These are phyloP conservation scores for Xenoacremonium recifei DNA, from an alignment of 2,329 filamentous ascomycete species.

Conservation along the genomic window DNA sequence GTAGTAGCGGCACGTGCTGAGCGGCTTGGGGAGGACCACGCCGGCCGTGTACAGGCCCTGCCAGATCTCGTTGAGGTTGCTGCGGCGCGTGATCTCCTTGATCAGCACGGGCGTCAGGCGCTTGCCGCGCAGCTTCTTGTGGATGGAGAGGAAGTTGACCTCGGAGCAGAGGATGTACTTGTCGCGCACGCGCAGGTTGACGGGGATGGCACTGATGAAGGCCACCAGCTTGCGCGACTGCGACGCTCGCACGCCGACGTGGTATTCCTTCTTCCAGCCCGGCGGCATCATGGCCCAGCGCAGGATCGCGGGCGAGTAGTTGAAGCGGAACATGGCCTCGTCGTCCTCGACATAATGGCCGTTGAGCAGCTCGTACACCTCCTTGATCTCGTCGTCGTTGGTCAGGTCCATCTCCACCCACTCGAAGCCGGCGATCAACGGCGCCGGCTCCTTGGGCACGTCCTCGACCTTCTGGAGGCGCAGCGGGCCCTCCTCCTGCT, in stretches of 20 bases:
- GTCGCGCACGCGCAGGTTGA: slow-evolving; percentile 75
- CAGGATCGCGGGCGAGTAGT: slow-evolving; percentile 85
- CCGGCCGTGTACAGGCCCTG: slow-evolving; percentile 97
- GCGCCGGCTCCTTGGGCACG: slow-evolving; percentile 73
- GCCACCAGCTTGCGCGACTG: slow-evolving; percentile 86
- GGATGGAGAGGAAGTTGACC: slow-evolving; percentile 97
- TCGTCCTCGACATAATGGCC: slow-evolving; percentile 97
- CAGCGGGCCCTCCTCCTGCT: slow-evolving; percentile 77
- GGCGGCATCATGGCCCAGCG: slow-evolving; percentile 95
- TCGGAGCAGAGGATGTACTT: slow-evolving; percentile 78
- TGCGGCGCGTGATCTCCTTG: slow-evolving; percentile 93
- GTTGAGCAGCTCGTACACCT: slow-evolving; percentile 87
- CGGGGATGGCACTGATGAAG: slow-evolving; percentile 92
- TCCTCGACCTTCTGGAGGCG: slow-evolving; percentile 75
- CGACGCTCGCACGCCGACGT: slow-evolving; percentile 85
- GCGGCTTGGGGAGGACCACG: slow-evolving; percentile 83
- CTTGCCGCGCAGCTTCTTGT: slow-evolving; percentile 96
- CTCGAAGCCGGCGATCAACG: slow-evolving; percentile 81
- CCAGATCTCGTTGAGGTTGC: slow-evolving; percentile 82
- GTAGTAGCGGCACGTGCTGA: slow-evolving; percentile 93
- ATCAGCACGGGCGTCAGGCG: slow-evolving; percentile 91
- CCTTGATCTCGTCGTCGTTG: slow-evolving; percentile 74
- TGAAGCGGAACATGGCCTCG: slow-evolving; percentile 96
- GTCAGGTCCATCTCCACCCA: slow-evolving; percentile 90
- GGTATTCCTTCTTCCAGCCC: slow-evolving; percentile 92